phyloP scores from a whole-genome alignment of 169 alveolate genomes.

The Theileria parva region DNA sequence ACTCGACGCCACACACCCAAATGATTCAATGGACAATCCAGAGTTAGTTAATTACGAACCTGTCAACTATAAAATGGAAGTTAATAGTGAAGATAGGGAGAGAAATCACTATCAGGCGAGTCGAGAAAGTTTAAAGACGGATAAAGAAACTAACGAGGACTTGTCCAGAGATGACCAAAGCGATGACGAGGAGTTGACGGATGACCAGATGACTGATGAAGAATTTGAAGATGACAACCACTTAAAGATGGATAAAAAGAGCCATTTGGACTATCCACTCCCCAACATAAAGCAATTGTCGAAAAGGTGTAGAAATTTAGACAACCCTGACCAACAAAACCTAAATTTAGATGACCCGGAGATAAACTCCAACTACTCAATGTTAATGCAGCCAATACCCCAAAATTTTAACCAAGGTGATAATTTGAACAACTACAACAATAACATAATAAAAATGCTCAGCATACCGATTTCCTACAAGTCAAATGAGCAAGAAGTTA shows the following conservation, averaged over 20 bases:
- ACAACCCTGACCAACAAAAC: not conserved
- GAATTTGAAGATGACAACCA: not conserved
- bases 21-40: not conserved
- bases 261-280: constrained; percentile 10
- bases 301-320: constrained; percentile 2
- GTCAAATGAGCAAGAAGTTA: not conserved
- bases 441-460: constrained; percentile 13
- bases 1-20: not conserved
- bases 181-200: not conserved
- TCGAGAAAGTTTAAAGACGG: not conserved
- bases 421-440: not conserved
- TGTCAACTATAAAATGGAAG: not conserved
- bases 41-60: not conserved
- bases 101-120: not conserved
- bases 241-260: not conserved
- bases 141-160: not conserved
- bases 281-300: constrained; percentile 12
- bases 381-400: constrained; percentile 19
- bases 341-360: not conserved
- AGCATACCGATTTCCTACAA: constrained; percentile 7
- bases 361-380: constrained; percentile 1
- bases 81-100: not conserved
- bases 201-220: not conserved
- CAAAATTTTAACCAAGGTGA: not conserved
- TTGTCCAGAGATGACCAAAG: not conserved